phyloP scores from a whole-genome alignment of 2,329 filamentous ascomycete genomes.

The Didymellaceae sp. region DNA sequence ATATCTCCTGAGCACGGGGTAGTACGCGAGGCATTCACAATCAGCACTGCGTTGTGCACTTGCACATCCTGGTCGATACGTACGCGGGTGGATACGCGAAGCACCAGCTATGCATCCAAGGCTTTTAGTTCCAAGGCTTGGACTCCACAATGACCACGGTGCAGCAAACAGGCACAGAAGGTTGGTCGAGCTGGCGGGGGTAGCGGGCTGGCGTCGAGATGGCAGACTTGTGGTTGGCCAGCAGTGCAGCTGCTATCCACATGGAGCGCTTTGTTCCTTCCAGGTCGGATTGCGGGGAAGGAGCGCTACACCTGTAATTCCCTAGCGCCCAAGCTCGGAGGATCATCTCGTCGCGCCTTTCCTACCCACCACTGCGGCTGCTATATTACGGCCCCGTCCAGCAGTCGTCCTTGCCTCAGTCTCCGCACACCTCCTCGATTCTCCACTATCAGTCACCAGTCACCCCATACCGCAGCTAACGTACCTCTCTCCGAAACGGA shows the following conservation, averaged over 20 bases:
- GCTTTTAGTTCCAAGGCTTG: conserved; percentile 24
- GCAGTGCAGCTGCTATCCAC: conserved; percentile 19
- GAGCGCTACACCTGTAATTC: conserved; percentile 24
- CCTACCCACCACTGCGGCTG: conserved; percentile 20
- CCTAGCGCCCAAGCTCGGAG: conserved; percentile 1
- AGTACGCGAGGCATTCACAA: conserved; percentile 5
- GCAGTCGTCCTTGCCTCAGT: conserved; percentile 18
- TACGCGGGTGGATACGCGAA: conserved; percentile 15
- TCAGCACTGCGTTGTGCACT: conserved; percentile 14
- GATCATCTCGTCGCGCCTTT: conserved; percentile 15
- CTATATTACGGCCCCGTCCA: conserved; percentile 36
- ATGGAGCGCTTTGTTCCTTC: conserved; percentile 34
- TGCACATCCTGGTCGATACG: conserved; percentile 12
- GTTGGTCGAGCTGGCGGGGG: conserved; percentile 32
- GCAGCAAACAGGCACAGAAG: conserved; percentile 26
- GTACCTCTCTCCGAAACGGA: conserved; percentile 18
- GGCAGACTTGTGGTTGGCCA: conserved; percentile 8
- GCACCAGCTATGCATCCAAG: conserved; percentile 22
- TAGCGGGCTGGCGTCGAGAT: conserved; percentile 11
- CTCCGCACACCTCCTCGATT: conserved; percentile 11
- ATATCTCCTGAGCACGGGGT: background rate
- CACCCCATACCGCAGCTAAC: conserved; percentile 24
- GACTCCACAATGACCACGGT: conserved; percentile 27
- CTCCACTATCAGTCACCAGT: conserved; percentile 15
- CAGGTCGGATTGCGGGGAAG: conserved; percentile 45